A percentile compares a stretch with the other conserved stretches of the same genome.
Conservation (phyloP, 179 eudicot species). For the Monotropa hypopitys region DNA sequence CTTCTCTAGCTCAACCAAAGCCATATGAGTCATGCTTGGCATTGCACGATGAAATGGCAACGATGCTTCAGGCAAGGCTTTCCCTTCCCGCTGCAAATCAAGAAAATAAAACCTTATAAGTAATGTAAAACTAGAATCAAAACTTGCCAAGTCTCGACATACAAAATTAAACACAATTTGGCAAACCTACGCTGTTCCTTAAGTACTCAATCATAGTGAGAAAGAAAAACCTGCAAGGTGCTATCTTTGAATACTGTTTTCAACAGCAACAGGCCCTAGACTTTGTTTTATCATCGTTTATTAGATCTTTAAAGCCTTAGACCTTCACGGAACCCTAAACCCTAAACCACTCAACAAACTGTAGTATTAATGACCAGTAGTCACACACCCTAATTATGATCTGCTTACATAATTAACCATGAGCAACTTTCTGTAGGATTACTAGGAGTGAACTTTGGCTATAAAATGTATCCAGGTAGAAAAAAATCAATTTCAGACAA, state of each 20-base stretch:
- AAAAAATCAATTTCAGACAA: neutral
- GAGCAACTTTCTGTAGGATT: neutral
- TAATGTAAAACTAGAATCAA: neutral
- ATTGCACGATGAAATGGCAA: constrained; percentile 91
- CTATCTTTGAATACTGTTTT: neutral
- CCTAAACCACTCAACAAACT: neutral
- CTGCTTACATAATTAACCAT: neutral
- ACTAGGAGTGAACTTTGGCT: neutral
- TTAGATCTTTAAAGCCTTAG: neutral
- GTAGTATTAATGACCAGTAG: neutral
- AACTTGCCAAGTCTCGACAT: neutral
- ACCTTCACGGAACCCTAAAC: neutral
- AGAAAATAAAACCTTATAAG: neutral
- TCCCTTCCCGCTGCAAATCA: constrained; percentile 58
- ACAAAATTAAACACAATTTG: neutral
- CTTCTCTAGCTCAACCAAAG: constrained; percentile 77
- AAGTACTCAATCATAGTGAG: neutral
- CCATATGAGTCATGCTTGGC: constrained; percentile 94
- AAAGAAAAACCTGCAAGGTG: neutral
- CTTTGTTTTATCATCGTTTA: neutral
- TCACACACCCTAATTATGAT: neutral
- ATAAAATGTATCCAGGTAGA: neutral
- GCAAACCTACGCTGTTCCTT: neutral
- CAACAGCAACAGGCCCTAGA: neutral
- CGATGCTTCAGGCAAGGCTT: constrained; percentile 76